Conservation (phyloP, 2,329 filamentous ascomycete species). For the Penicillium capsulatum region DNA sequence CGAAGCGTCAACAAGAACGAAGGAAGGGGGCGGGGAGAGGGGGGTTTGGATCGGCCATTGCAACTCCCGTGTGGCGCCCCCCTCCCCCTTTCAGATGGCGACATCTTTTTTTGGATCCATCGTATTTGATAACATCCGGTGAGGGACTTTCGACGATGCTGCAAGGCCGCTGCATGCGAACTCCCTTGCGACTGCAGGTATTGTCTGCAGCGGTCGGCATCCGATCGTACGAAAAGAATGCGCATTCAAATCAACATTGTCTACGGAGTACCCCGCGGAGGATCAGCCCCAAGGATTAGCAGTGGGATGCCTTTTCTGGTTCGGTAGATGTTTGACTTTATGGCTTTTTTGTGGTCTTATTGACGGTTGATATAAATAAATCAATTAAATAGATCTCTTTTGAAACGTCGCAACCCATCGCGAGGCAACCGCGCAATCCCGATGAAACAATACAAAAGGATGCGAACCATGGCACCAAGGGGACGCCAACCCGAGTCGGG, state of each 20-base stretch:
- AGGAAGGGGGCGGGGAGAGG: constrained; percentile 8
- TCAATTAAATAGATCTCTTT: no score
- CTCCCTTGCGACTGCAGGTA: constrained; percentile 21
- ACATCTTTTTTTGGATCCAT: no score
- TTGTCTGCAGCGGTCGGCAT: constrained; percentile 14
- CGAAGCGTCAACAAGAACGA: constrained; percentile 3
- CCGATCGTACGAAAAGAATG: no score
- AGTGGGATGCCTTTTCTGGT: no score
- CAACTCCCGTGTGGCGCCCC: no score
- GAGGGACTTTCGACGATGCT: constrained; percentile 1
- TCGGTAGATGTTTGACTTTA: no score
- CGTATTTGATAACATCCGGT: constrained; percentile 6
- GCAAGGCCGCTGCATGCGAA: constrained; percentile 21
- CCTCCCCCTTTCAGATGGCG: no score
- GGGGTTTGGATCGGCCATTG: no score
- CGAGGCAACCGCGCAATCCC: background rate
- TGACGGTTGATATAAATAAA: no score
- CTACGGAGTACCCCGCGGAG: constrained; percentile 1
- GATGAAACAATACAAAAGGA: constrained; percentile 15
- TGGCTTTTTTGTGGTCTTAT: no score
- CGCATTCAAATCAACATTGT: no score
- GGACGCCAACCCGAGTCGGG: constrained; percentile 4
- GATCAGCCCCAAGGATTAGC: constrained; percentile 2
- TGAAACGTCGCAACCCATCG: no score
- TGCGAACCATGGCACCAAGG: constrained; percentile 18